Evolutionary conservation across 352 stramenopile genomes (phyloP), one percentile per base, ranked within the genome.

Genomic region (Phytophthora cajani): DNA sequence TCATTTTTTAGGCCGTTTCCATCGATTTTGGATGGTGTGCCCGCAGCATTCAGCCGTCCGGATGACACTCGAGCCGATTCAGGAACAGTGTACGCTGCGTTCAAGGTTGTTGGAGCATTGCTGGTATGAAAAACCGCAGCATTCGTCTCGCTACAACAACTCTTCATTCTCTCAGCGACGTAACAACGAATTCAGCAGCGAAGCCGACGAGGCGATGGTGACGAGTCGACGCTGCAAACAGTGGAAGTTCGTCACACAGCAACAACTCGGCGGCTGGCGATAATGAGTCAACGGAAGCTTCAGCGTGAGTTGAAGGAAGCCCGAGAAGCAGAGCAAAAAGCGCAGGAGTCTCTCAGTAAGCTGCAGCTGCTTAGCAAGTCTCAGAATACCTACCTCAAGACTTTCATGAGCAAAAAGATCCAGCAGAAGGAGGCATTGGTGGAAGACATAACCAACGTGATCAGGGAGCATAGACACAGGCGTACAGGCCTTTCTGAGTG

Each of bases 311-410:
- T 94, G 17, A 65, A 87, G 30, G 74, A 78, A 27, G 85, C 88
- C 2, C 75, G 80, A 6, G 81, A 91, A 47, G 84, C 80, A 17
- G 88, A 96, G 30, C 81, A 92, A 53, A 89, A 83, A 40, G 84
- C 80, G 5, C 87, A 94, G 50, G 88, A 94, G 38, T 96, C 87
- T n/a, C 75, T 96, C 12, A 85, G 69, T 47, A 96, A 96, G 32
- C 66, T 96, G 25, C 85, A 94, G 62, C 77, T 96, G 21, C 53
- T 96, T 17, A 96, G 87, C 74, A 94, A 94, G 57, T 94, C 85
- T 23, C 87, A 94, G 64, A 94, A 84, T 30, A 85, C 84, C 17
- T 94, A 94, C 14, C 68, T 94, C 23, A 96, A 96, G 69, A 88
- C 85, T 6, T 93, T 81, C 0, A 92, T 92, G 82, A 86, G 84